A percentile compares a stretch with the other conserved stretches of the same genome.
These are phyloP conservation scores for Blastobotrys robertii DNA, from an alignment of 805 yeast genomes.

Conservation along the genomic window DNA sequence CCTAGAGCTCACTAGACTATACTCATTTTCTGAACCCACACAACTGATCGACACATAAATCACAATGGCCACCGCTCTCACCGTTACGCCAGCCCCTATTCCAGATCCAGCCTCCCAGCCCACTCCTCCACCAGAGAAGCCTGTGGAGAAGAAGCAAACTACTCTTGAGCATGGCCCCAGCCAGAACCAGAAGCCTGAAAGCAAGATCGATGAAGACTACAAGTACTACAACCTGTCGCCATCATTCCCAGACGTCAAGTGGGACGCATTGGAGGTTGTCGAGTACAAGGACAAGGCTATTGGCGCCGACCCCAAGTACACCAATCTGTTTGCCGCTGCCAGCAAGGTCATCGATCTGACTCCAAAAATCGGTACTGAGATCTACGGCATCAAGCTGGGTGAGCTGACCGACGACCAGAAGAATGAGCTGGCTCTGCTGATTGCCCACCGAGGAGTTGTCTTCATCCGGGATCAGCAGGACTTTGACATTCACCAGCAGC, in stretches of 20 bases:
- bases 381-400: constrained; percentile 38
- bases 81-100: no score
- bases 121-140: no score
- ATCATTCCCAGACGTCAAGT: constrained; percentile 25
- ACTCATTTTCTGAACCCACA: no score
- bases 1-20: no score
- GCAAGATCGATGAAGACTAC: constrained; percentile 9
- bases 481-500: constrained; percentile 47
- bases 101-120: no score
- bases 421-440: constrained; percentile 39
- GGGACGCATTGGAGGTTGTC: constrained; percentile 22
- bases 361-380: constrained; percentile 62
- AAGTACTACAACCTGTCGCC: constrained; percentile 24
- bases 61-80: no score
- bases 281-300: constrained; percentile 20
- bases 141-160: no score
- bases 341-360: constrained; percentile 36
- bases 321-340: constrained; percentile 21
- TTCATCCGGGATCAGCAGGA: constrained; percentile 44
- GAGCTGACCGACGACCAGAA: constrained; percentile 34
- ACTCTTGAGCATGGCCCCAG: no score
- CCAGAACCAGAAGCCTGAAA: no score
- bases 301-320: constrained; percentile 23
- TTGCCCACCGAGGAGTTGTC: constrained; percentile 41
- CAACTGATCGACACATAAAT: no score